These are phyloP conservation scores for Amanita pseudoporphyria DNA, from an alignment of 768 basidiomycete genomes.

Conservation along the genomic window DNA sequence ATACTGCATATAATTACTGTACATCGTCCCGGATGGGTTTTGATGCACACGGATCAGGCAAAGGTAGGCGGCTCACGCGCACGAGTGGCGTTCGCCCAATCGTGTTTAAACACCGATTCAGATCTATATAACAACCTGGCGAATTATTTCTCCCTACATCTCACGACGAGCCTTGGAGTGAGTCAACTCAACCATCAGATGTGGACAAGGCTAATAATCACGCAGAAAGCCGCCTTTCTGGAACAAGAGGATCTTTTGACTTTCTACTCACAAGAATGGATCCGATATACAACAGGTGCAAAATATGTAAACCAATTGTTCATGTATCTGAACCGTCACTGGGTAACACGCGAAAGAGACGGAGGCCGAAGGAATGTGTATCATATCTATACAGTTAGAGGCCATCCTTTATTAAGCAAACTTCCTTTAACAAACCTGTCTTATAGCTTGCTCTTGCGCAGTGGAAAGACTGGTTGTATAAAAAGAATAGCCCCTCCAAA, in stretches of 20 bases:
- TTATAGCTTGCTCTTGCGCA: constrained; percentile 85
- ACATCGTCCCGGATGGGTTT: constrained; percentile 68
- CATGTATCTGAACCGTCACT: constrained; percentile 97
- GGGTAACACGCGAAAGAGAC: constrained; percentile 97
- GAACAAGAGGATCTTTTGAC: constrained; percentile 83
- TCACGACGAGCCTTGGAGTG: constrained; percentile 24
- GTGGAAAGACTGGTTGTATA: constrained; percentile 91
- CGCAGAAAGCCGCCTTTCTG: constrained; percentile 65
- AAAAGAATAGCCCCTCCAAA: constrained; percentile 66
- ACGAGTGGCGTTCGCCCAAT: constrained; percentile 5
- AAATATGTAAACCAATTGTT: constrained; percentile 97
- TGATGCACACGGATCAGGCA: constrained; percentile 7
- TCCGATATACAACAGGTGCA: constrained; percentile 92
- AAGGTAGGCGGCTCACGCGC: background rate
- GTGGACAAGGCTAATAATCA: background rate
- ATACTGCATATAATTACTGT: constrained; percentile 97
- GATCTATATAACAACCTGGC: constrained; percentile 95
- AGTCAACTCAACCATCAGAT: background rate
- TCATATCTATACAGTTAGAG: constrained; percentile 84
- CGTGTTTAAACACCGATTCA: constrained; percentile 82
- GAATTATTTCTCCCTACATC: constrained; percentile 79
- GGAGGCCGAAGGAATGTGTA: constrained; percentile 95
- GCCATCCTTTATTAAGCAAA: background rate
- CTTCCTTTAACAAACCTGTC: constrained; percentile 7
- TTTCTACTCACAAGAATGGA: constrained; percentile 92